Percentiles rank a stretch among this genome's conserved stretches.
phyloP scores from a whole-genome alignment of 805 yeast genomes.

The Candida succiphila region DNA sequence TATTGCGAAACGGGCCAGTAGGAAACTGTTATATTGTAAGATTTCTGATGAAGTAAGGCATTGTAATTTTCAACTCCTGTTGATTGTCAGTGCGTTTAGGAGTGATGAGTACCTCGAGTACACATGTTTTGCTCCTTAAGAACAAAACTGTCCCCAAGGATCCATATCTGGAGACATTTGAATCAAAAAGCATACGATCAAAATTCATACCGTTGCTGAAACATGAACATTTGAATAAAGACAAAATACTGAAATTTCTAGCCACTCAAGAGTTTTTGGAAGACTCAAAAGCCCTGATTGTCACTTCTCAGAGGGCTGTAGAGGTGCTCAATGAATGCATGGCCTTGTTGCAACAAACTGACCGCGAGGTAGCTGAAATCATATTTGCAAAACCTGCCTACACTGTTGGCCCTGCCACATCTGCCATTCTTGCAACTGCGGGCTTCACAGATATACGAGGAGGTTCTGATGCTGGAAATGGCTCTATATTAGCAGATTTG shows the following conservation, averaged over 20 bases:
- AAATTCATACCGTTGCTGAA: conserved; percentile 65
- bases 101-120: too few relatives aligned
- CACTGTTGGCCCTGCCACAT: conserved; percentile 91
- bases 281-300: conserved; percentile 44
- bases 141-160: conserved; percentile 64
- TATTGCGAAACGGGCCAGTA: too few relatives aligned
- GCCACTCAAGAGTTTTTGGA: conserved; percentile 29
- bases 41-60: too few relatives aligned
- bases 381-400: conserved; percentile 49
- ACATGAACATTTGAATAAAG: conserved; percentile 47
- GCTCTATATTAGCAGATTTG: conserved; percentile 54
- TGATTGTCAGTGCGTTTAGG: too few relatives aligned
- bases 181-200: conserved; percentile 26
- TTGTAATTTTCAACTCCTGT: too few relatives aligned
- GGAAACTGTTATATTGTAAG: too few relatives aligned
- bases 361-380: conserved; percentile 6
- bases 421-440: conserved; percentile 37
- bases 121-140: conserved; percentile 47
- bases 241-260: conserved; percentile 33
- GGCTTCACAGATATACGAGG: conserved; percentile 70
- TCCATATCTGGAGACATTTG: conserved; percentile 44
- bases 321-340: conserved; percentile 55
- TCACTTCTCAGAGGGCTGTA: conserved; percentile 89
- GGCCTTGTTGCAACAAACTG: conserved; percentile 9
- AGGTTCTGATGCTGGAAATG: conserved; percentile 75